A percentile compares a stretch with the other conserved stretches of the same genome.
Conservation (phyloP, 805 yeast species). For the Saccharomyces paradoxus region DNA sequence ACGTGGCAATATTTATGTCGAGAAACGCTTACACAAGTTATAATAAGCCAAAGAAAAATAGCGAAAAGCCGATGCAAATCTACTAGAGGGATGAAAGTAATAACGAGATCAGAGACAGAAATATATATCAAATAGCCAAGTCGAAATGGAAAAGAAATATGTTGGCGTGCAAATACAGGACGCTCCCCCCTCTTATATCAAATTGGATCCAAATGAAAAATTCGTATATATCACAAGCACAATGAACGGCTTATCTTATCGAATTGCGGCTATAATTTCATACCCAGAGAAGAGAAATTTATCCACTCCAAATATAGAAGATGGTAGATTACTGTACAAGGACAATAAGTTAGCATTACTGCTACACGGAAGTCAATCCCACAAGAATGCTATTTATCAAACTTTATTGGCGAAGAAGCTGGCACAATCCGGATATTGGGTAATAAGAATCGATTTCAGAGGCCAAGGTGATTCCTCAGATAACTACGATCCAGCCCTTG, state of each 20-base stretch:
- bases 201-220: slow-evolving; percentile 12
- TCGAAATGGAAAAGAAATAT: neutral
- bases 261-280: slow-evolving; percentile 4
- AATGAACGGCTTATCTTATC: neutral
- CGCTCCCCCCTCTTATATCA: slow-evolving; percentile 8
- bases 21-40: neutral
- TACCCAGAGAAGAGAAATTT: slow-evolving; percentile 8
- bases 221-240: slow-evolving; percentile 11
- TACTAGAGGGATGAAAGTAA: neutral
- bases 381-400: slow-evolving; percentile 72
- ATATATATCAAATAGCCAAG: neutral
- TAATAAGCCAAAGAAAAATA: neutral
- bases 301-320: neutral
- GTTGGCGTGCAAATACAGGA: neutral
- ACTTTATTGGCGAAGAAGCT: slow-evolving; percentile 50
- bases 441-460: slow-evolving; percentile 76
- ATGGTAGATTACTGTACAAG: slow-evolving; percentile 6
- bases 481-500: slow-evolving; percentile 27
- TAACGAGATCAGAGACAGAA: neutral
- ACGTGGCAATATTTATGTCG: neutral
- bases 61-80: neutral
- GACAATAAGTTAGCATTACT: slow-evolving; percentile 47
- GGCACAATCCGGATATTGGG: slow-evolving; percentile 54
- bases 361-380: slow-evolving; percentile 83
- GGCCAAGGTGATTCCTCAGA: slow-evolving; percentile 73